Conservation (phyloP, 2,329 filamentous ascomycete species). For the Aspergillus versicolor region DNA sequence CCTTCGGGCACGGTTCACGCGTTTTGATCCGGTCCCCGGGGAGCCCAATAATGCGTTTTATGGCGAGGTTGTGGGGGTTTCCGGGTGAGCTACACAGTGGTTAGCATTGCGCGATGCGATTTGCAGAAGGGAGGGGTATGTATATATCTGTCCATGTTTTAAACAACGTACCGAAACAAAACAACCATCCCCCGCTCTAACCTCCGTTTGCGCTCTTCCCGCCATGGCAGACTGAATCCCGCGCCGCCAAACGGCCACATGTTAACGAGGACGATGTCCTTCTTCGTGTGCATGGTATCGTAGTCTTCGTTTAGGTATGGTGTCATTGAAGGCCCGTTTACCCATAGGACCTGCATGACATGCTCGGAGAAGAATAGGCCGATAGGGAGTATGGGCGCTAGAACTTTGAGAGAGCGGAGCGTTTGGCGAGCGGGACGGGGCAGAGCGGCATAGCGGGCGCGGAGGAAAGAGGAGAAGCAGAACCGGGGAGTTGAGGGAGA, state of each 20-base stretch:
- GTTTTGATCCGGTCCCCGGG: conserved; percentile 75
- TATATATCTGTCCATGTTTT: neutral
- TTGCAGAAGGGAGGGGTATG: neutral
- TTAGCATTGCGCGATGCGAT: neutral
- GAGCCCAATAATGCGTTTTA: conserved; percentile 82
- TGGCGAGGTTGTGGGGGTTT: conserved; percentile 65
- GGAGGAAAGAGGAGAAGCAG: conserved; percentile 26
- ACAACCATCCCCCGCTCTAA: conserved; percentile 73
- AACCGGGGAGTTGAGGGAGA: conserved; percentile 7
- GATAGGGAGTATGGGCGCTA: conserved; percentile 39
- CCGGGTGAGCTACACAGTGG: conserved; percentile 61
- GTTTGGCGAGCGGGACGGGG: conserved; percentile 27
- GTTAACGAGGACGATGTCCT: conserved; percentile 45
- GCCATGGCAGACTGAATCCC: conserved; percentile 52
- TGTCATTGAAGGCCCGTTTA: conserved; percentile 65
- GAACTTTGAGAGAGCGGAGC: conserved; percentile 27
- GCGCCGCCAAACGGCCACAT: conserved; percentile 41
- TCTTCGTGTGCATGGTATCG: conserved; percentile 40
- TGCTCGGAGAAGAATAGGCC: conserved; percentile 42
- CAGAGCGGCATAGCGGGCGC: conserved; percentile 28
- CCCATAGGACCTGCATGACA: conserved; percentile 42
- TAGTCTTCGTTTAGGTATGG: conserved; percentile 71
- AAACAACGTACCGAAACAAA: conserved; percentile 51
- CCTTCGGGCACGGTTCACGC: conserved; percentile 57
- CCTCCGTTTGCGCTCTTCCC: conserved; percentile 48